These are phyloP conservation scores for Magnolia sinica DNA, from an alignment of 164 flowering plant genomes.

Conservation along the genomic window DNA sequence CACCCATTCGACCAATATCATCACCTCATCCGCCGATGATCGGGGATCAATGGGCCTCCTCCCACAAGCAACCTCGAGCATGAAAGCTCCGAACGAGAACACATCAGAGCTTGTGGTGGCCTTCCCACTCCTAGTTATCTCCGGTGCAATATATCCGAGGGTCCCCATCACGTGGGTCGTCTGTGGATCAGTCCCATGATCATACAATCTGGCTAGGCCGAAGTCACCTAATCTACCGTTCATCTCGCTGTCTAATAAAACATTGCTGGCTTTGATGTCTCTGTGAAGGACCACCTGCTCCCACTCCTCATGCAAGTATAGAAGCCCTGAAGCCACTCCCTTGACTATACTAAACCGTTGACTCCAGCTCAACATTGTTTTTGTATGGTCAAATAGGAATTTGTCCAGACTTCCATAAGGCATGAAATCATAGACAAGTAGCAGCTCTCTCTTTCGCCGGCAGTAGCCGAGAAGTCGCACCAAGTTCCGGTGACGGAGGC, in stretches of 20 bases:
- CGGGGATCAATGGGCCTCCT: too few relatives aligned
- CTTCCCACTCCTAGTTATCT: too few relatives aligned
- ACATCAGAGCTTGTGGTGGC: too few relatives aligned
- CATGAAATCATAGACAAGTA: constrained; percentile 38
- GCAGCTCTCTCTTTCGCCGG: neutral
- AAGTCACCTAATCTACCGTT: constrained; percentile 26
- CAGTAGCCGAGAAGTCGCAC: constrained; percentile 42
- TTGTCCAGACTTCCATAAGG: constrained; percentile 39
- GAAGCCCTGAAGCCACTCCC: constrained; percentile 36
- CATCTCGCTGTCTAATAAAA: too few relatives aligned
- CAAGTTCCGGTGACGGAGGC: constrained; percentile 47
- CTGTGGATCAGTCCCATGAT: constrained; percentile 16
- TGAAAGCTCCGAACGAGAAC: too few relatives aligned
- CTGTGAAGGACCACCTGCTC: constrained; percentile 39
- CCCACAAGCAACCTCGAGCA: too few relatives aligned
- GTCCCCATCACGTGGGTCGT: too few relatives aligned
- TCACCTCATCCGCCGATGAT: too few relatives aligned
- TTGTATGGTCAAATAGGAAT: constrained; percentile 33
- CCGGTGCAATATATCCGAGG: too few relatives aligned
- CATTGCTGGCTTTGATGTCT: constrained; percentile 27
- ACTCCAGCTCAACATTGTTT: constrained; percentile 33
- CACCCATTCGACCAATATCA: too few relatives aligned
- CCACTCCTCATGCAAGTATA: constrained; percentile 20
- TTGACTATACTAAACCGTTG: constrained; percentile 30
- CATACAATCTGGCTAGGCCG: neutral